Base-by-base conservation (phyloP, 495 filamentous ascomycete species). In the Amniculicola lignicola region DNA sequence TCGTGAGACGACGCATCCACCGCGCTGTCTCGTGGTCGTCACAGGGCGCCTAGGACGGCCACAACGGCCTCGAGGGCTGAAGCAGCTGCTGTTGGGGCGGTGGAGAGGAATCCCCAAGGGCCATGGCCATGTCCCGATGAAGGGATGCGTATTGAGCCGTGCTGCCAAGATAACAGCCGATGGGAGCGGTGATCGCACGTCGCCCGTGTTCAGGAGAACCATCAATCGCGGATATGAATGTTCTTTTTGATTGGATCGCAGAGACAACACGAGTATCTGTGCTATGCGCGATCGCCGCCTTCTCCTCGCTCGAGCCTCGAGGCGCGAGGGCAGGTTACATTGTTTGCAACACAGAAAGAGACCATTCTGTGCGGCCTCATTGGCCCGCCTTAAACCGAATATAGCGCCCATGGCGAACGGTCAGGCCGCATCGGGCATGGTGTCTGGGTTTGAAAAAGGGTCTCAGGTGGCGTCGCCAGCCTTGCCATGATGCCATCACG, bases 11-110 rank as follows among this genome's bases (percentile, higher is more conserved):
- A 57, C 14, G 36, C 46, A 10, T n/a, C 39, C 39, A 42, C 18
- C 35, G 24, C 35, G 31, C 33, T 55, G 54, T 52, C 60, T 53
- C 60, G 60, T 35, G 47, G 49, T 22, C 37, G 60, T 63, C 49
- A 39, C 59, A 63, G 35, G 44, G 7, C 47, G 52, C 58, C 25
- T 10, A 46, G 9, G 6, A 40, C 10, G 49, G 37, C 23, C 19
- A 29, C 19, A 29, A 24, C 23, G 40, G 46, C 28, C 15, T 16
- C 21, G 24, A 22, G 2, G 16, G 18, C 48, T 10, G 9, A 35
- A 15, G 12, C 11, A 5, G 38, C 10, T 36, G 40, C 4, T 14
- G 31, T 10, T 48, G 41, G 42, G 18, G 31, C 23, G 21, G 28
- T 36, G 42, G 3, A 21, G 40, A n/a, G n/a, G 40, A 16, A 46